These are phyloP conservation scores for Chaetomiaceae sp. DNA, from an alignment of 2,329 filamentous ascomycete species.

Conservation along the genomic window DNA sequence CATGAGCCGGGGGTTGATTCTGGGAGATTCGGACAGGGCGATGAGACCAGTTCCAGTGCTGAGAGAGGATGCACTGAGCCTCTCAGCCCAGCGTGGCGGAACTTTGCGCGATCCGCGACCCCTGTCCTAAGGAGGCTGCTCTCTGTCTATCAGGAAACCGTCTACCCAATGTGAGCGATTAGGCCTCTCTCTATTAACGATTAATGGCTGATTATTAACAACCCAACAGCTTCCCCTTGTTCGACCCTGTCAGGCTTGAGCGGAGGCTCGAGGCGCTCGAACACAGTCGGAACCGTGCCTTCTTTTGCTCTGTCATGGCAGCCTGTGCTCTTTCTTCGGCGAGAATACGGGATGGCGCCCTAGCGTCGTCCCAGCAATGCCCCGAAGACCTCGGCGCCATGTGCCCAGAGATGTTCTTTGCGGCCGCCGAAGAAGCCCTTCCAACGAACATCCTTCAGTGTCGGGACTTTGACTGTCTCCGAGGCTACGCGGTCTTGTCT, in stretches of 20 bases:
- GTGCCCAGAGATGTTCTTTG: slow-evolving; percentile 25
- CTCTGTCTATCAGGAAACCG: slow-evolving; percentile 23
- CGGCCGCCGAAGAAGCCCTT: slow-evolving; percentile 25
- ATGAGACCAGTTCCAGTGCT: background rate
- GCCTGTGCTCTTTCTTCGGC: slow-evolving; percentile 24
- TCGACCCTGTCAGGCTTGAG: slow-evolving; percentile 17
- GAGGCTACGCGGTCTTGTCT: slow-evolving; percentile 24
- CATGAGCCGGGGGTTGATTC: background rate
- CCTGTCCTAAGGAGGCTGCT: slow-evolving; percentile 20
- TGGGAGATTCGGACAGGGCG: background rate
- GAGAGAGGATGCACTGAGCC: slow-evolving; percentile 2
- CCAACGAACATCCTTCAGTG: slow-evolving; percentile 22
- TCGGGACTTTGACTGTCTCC: slow-evolving; percentile 25
- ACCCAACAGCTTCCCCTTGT: slow-evolving; percentile 23
- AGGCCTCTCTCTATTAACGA: background rate
- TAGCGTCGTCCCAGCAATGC: slow-evolving; percentile 2
- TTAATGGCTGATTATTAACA: background rate
- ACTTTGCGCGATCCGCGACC: slow-evolving; percentile 10
- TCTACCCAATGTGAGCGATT: slow-evolving; percentile 23
- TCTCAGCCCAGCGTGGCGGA: slow-evolving; percentile 3
- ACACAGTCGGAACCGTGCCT: slow-evolving; percentile 24
- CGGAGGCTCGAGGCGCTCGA: slow-evolving; percentile 22
- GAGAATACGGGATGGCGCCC: slow-evolving; percentile 22
- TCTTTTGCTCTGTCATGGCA: slow-evolving; percentile 28
- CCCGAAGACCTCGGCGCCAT: slow-evolving; percentile 5